Evolutionary conservation across 1,284 basidiomycete species (phyloP).

Genomic region (Ceratobasidium theobromae): DNA sequence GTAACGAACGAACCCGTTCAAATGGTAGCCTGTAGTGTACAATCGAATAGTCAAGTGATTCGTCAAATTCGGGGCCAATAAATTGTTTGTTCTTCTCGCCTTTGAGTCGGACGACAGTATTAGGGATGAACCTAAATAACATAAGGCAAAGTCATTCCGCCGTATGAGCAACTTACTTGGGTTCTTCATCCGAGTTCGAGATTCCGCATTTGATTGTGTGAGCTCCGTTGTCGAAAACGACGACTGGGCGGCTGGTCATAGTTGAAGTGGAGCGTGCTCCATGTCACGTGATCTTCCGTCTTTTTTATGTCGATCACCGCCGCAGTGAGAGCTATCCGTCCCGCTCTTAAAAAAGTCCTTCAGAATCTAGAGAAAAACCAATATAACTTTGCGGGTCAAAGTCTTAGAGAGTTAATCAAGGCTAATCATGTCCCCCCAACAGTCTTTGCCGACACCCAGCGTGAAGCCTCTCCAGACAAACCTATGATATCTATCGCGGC

Average conservation of each 20-base stretch:
- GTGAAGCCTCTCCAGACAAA: not conserved
- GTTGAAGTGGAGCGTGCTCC: too few species aligned
- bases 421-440: not conserved
- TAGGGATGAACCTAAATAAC: constrained; percentile 62
- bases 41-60: constrained; percentile 74
- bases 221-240: constrained; percentile 86
- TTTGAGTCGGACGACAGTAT: constrained; percentile 79
- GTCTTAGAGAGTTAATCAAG: not conserved
- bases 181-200: constrained; percentile 41
- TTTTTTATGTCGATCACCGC: not conserved
- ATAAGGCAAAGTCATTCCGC: constrained; percentile 31
- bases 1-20: constrained; percentile 64
- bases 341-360: not conserved
- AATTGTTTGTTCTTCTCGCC: constrained; percentile 70
- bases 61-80: constrained; percentile 77
- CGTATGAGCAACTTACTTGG: constrained; percentile 39
- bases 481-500: not conserved
- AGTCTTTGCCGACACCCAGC: not conserved
- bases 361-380: not conserved
- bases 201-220: constrained; percentile 77
- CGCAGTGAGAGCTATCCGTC: too few species aligned
- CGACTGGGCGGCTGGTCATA: constrained; percentile 51
- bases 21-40: constrained; percentile 81
- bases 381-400: not conserved
- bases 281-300: not conserved